phyloP scores from a whole-genome alignment of 345 rosid genomes.

The Lepidium sativum region DNA sequence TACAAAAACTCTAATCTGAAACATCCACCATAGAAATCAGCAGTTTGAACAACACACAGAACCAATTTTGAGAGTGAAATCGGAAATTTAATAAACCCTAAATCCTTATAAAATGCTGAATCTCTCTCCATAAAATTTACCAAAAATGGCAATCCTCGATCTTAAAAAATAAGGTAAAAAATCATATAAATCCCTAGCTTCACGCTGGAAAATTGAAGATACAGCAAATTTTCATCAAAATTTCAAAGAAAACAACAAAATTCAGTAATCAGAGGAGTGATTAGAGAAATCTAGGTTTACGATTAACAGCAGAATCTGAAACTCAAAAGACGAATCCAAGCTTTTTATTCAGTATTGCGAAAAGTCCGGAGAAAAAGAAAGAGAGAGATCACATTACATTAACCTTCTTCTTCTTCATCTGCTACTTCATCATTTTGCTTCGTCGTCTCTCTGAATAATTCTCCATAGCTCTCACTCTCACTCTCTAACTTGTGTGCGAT shows the following conservation, averaged over 20 bases:
- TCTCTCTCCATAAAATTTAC: neutral
- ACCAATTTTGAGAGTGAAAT: neutral
- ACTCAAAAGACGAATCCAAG: neutral
- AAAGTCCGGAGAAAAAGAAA: neutral
- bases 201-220: neutral
- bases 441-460: neutral
- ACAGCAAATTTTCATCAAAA: neutral
- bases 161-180: slow-evolving; percentile 25
- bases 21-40: slow-evolving; percentile 12
- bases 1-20: neutral
- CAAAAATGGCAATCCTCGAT: slow-evolving; percentile 26
- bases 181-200: slow-evolving; percentile 7
- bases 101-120: slow-evolving; percentile 1
- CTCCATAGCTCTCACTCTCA: too few relatives aligned
- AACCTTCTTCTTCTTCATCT: neutral
- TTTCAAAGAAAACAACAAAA: neutral
- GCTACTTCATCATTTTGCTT: slow-evolving; percentile 9
- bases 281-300: slow-evolving; percentile 1
- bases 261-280: neutral
- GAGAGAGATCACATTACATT: slow-evolving; percentile 1
- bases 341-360: neutral
- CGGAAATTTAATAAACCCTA: neutral
- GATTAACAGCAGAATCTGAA: slow-evolving; percentile 31
- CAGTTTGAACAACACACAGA: neutral
- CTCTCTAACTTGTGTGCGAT: too few relatives aligned